Evolutionary conservation across 768 basidiomycete genomes (phyloP).

Genomic region (Phylloporus sp.): DNA sequence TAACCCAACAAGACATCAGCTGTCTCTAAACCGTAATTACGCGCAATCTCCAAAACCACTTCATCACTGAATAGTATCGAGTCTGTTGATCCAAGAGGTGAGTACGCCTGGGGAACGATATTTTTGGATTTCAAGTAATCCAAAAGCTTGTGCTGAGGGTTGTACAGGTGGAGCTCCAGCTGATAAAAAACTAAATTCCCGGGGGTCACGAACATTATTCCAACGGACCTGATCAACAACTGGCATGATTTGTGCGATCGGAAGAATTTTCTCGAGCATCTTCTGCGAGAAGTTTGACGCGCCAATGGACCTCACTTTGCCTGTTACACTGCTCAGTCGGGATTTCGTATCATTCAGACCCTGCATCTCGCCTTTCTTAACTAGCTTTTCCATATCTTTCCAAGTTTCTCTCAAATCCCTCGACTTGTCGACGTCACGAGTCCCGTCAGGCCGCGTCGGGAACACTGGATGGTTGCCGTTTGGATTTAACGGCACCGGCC

Average conservation of each 20-base stretch:
- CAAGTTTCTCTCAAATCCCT: slow-evolving; percentile 73
- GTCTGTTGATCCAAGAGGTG: slow-evolving; percentile 67
- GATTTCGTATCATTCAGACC: background rate
- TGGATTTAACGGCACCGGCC: slow-evolving; percentile 74
- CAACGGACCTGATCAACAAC: slow-evolving; percentile 63
- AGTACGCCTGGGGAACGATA: slow-evolving; percentile 75
- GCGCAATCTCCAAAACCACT: slow-evolving; percentile 52
- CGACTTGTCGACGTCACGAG: slow-evolving; percentile 59
- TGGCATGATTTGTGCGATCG: slow-evolving; percentile 61
- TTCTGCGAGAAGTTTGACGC: slow-evolving; percentile 71
- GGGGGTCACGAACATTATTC: background rate
- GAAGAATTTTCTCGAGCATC: slow-evolving; percentile 65
- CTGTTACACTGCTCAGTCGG: slow-evolving; percentile 29
- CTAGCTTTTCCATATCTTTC: slow-evolving; percentile 75
- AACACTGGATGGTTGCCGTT: slow-evolving; percentile 58
- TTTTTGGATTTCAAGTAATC: slow-evolving; percentile 57
- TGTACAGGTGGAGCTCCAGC: slow-evolving; percentile 72
- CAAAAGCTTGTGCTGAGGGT: slow-evolving; percentile 66
- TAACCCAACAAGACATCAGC: slow-evolving; percentile 60
- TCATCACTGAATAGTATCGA: slow-evolving; percentile 65
- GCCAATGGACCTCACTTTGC: slow-evolving; percentile 63
- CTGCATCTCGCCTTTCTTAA: slow-evolving; percentile 48
- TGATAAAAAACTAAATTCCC: slow-evolving; percentile 21
- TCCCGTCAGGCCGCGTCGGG: slow-evolving; percentile 57
- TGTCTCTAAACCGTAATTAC: slow-evolving; percentile 48